Base-by-base conservation (phyloP, 2,329 filamentous ascomycete species). In the Neofusicoccum ribis region DNA sequence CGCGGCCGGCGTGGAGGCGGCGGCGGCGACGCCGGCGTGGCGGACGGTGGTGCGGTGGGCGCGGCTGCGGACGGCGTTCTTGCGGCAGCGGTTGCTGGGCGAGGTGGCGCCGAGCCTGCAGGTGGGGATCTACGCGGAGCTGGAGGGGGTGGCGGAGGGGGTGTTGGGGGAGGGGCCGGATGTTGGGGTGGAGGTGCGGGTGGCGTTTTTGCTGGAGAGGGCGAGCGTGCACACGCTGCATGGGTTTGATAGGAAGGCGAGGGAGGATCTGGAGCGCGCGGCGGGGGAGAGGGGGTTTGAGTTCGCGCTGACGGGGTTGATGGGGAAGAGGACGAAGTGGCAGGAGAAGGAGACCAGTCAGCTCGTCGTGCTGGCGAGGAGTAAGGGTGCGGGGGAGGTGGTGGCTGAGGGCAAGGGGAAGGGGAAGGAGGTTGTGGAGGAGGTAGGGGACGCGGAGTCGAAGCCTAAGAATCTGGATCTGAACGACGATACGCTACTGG, bases 401-500 rank as follows among this genome's bases (percentile, higher is more conserved):
- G 59, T 4, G 50, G 63, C 66, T 17, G 47, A 60, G 60, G 15
- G 7, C 65, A 62, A 8, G 70, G 69, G 12, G 46, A 56, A 27
- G 58, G 49, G 39, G 60, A 49, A 15, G 63, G 67, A 7, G 63
- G 37, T 47, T 11, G 43, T 15, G 2, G 47, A 36, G 14, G 37
- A 36, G 6, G 46, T 23, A 15, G 59, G 34, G 41, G 68, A 70
- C 43, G 52, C 74, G 3, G 78, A 78, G 2, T 80, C 77, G 49
- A 39, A 47, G 39, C 92, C 93, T 0, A 85, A 89, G 70, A 89
- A 89, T 2, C 76, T 98, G 14, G 85, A 90, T 41, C 81, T 98
- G 3, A 96, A 98, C 73, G 91, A 99, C 71, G 95, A 99, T 74
- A 98, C 95, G 0, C 83, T 99, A 0, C 83, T 98, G 1, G 95